A percentile compares a stretch with the other conserved stretches of the same genome.
Evolutionary conservation across 257 asterid genomes (phyloP).

Genomic region (Jaltomata sinuosa): DNA sequence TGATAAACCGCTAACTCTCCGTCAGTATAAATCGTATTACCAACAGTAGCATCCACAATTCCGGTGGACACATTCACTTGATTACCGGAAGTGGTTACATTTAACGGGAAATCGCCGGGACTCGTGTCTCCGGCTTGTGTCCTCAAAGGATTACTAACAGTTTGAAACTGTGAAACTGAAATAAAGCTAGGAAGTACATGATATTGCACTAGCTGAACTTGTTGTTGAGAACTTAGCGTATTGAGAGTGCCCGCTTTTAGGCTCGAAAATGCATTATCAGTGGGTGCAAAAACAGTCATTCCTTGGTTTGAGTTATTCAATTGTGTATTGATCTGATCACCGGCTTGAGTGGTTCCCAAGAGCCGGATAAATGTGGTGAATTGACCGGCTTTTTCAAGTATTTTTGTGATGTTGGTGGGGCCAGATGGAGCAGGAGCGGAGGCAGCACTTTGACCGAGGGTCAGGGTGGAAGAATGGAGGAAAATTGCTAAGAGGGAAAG

Average conservation of each 20-base stretch:
- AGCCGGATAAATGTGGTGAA: constrained; percentile 68
- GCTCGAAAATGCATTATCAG: constrained; percentile 61
- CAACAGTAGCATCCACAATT: constrained; percentile 53
- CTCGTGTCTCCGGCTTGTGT: constrained; percentile 76
- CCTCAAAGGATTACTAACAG: constrained; percentile 72
- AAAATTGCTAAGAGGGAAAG: constrained; percentile 11
- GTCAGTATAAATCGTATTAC: constrained; percentile 55
- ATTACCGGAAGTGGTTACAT: constrained; percentile 65
- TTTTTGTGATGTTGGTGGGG: constrained; percentile 65
- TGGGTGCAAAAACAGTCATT: constrained; percentile 65
- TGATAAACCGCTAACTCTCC: constrained; percentile 71
- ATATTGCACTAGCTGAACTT: constrained; percentile 52
- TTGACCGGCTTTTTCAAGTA: constrained; percentile 94
- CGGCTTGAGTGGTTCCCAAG: constrained; percentile 44
- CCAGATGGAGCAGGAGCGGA: constrained; percentile 60
- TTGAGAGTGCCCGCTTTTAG: constrained; percentile 66
- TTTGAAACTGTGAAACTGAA: constrained; percentile 66
- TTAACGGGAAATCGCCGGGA: constrained; percentile 46
- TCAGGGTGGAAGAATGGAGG: constrained; percentile 25
- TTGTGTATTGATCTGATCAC: constrained; percentile 64
- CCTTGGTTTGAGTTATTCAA: constrained; percentile 83
- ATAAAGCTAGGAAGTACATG: constrained; percentile 57
- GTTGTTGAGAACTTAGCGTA: constrained; percentile 60
- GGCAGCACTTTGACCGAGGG: constrained; percentile 38
- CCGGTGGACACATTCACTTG: constrained; percentile 84